Evolutionary conservation across 176 grass and related monocot species (phyloP).

Genomic region (Saccharum officinarum): DNA sequence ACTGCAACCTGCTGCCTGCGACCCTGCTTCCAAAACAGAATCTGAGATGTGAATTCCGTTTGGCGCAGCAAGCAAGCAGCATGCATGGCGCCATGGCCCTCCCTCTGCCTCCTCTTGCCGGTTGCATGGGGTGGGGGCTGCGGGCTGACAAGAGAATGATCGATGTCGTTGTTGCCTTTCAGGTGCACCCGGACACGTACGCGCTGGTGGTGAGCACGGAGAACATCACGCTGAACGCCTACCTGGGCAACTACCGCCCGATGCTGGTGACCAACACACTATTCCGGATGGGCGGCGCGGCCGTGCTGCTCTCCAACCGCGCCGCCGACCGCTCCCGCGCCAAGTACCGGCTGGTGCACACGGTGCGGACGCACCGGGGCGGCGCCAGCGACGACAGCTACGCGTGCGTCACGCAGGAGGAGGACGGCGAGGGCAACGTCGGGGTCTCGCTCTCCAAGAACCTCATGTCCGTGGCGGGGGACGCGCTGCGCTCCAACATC

Average conservation of each 20-base stretch:
- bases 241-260: slow-evolving; percentile 52
- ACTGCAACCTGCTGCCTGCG: too few relatives aligned
- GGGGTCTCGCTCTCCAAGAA: slow-evolving; percentile 45
- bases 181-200: slow-evolving; percentile 59
- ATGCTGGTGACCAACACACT: slow-evolving; percentile 58
- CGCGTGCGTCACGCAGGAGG: slow-evolving; percentile 45
- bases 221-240: slow-evolving; percentile 61
- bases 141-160: too few relatives aligned
- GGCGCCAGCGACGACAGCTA: slow-evolving; percentile 40
- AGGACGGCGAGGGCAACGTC: slow-evolving; percentile 19
- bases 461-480: slow-evolving; percentile 53
- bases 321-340: not conserved
- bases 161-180: not conserved
- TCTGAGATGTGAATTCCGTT: too few relatives aligned
- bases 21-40: too few relatives aligned
- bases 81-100: too few relatives aligned
- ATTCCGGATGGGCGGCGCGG: slow-evolving; percentile 52
- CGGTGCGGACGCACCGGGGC: slow-evolving; percentile 46
- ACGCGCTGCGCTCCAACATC: slow-evolving; percentile 53
- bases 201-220: slow-evolving; percentile 70
- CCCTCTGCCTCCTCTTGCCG: too few relatives aligned
- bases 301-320: slow-evolving; percentile 50
- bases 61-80: too few relatives aligned
- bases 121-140: too few relatives aligned
- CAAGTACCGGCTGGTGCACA: slow-evolving; percentile 55